Conservation (phyloP, 2,329 filamentous ascomycete species). For the Amauroascus verrucosus region DNA sequence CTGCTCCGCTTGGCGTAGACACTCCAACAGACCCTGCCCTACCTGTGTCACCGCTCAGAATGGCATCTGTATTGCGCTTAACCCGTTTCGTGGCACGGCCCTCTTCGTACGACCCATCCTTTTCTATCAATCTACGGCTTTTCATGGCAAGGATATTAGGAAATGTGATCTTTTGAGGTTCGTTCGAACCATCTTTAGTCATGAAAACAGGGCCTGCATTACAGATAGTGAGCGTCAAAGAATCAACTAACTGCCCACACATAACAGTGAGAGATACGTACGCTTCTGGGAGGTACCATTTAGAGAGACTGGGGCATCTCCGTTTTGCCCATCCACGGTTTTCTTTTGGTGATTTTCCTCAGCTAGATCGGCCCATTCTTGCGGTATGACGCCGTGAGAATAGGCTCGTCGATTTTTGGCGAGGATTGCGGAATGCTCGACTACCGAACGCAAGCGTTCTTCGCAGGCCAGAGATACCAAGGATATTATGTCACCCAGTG, state of each 20-base stretch:
- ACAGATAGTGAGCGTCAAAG: background rate
- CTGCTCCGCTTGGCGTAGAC: conserved; percentile 51
- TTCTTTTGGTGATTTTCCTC: conserved; percentile 20
- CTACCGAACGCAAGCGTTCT: conserved; percentile 61
- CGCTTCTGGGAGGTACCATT: conserved; percentile 28
- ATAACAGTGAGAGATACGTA: conserved; percentile 19
- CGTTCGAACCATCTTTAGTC: conserved; percentile 5
- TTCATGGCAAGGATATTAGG: conserved; percentile 32
- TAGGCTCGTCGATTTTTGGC: conserved; percentile 62
- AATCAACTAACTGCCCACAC: background rate
- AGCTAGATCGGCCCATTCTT: conserved; percentile 65
- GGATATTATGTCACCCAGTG: conserved; percentile 70
- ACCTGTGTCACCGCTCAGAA: conserved; percentile 40
- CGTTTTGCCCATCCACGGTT: conserved; percentile 19
- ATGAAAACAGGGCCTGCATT: background rate
- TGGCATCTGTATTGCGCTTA: conserved; percentile 48
- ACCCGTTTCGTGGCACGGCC: conserved; percentile 57
- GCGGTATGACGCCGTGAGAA: conserved; percentile 67
- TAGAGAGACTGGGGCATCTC: conserved; percentile 10
- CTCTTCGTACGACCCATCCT: conserved; percentile 64
- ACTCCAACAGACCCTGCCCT: conserved; percentile 50
- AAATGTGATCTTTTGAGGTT: conserved; percentile 31
- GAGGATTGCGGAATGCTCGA: conserved; percentile 66
- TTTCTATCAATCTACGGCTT: conserved; percentile 53
- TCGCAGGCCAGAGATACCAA: conserved; percentile 74